Percentiles rank a stretch among this genome's conserved stretches.
These are phyloP conservation scores for Diaporthe citri DNA, from an alignment of 2,329 filamentous ascomycete species.

Conservation along the genomic window DNA sequence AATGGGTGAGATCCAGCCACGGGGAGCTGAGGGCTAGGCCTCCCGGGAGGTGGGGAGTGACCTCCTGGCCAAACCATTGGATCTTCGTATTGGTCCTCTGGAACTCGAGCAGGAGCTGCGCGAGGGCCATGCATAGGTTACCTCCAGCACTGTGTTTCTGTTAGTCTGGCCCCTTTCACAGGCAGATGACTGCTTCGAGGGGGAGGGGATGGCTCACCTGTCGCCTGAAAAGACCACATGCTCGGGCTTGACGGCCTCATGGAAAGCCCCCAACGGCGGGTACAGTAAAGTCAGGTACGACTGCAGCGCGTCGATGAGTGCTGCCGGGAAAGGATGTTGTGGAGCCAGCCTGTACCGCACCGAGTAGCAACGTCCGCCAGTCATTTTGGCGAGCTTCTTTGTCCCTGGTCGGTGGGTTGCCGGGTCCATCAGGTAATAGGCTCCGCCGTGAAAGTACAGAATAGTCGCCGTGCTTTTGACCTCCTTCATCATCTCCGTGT, in stretches of 20 bases:
- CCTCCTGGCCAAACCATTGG: conserved; percentile 69
- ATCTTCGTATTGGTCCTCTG: conserved; percentile 60
- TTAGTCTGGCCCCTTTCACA: background rate
- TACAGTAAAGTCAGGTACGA: conserved; percentile 81
- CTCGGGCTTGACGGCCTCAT: conserved; percentile 72
- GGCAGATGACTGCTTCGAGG: no score
- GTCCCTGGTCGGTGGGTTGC: conserved; percentile 71
- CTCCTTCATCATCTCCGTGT: conserved; percentile 75
- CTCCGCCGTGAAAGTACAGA: conserved; percentile 83
- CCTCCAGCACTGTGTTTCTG: conserved; percentile 72
- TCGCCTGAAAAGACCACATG: conserved; percentile 82
- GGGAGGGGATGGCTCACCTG: conserved; percentile 56
- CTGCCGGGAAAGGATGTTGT: conserved; percentile 80
- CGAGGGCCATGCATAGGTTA: conserved; percentile 74
- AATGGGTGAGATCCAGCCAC: conserved; percentile 79
- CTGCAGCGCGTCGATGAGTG: conserved; percentile 78
- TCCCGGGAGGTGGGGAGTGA: conserved; percentile 74
- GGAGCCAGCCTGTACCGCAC: conserved; percentile 82
- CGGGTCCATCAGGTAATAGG: conserved; percentile 80
- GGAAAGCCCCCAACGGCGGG: conserved; percentile 75
- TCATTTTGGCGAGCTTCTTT: conserved; percentile 74
- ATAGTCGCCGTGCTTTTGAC: conserved; percentile 72
- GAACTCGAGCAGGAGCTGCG: conserved; percentile 78
- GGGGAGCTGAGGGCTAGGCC: conserved; percentile 73
- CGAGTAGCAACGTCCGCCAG: conserved; percentile 76